Evolutionary conservation across 2,329 filamentous ascomycete species (phyloP).

Genomic region (Exophiala lecanii-corni): DNA sequence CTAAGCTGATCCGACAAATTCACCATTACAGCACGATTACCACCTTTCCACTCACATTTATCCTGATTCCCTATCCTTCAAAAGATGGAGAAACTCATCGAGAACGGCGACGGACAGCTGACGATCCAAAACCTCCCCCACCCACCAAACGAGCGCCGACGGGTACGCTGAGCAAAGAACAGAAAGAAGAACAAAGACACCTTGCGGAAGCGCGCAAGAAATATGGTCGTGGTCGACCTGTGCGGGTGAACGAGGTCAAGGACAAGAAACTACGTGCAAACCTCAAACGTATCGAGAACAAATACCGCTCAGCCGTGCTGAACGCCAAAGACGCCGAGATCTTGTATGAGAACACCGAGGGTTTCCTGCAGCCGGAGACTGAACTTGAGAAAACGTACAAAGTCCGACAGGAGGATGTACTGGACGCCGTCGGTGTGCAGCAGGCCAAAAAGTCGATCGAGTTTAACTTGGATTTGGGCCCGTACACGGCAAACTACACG

Average conservation of each 20-base stretch:
- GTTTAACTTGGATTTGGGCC: slow-evolving; percentile 75
- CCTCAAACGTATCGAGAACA: slow-evolving; percentile 70
- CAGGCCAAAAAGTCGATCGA: slow-evolving; percentile 93
- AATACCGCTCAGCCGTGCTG: slow-evolving; percentile 74
- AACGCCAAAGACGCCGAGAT: slow-evolving; percentile 95
- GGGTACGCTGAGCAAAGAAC: slow-evolving; percentile 26
- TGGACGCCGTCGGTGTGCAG: slow-evolving; percentile 67
- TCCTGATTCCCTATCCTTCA: not conserved
- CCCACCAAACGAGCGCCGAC: slow-evolving; percentile 24
- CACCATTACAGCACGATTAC: no score
- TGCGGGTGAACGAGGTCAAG: slow-evolving; percentile 67
- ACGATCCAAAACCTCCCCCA: slow-evolving; percentile 26
- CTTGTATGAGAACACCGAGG: slow-evolving; percentile 76
- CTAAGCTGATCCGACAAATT: no score
- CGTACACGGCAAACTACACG: slow-evolving; percentile 85
- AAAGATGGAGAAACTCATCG: slow-evolving; percentile 25
- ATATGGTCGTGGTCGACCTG: slow-evolving; percentile 79
- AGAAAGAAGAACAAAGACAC: slow-evolving; percentile 37
- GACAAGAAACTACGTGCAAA: slow-evolving; percentile 88
- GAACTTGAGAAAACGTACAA: slow-evolving; percentile 91
- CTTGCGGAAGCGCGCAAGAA: slow-evolving; percentile 58
- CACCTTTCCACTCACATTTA: no score
- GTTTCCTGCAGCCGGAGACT: slow-evolving; percentile 81
- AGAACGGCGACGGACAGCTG: slow-evolving; percentile 26
- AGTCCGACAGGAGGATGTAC: slow-evolving; percentile 83